phyloP scores from a whole-genome alignment of 2,329 filamentous ascomycete genomes.

The Hansfordia pulvinata region DNA sequence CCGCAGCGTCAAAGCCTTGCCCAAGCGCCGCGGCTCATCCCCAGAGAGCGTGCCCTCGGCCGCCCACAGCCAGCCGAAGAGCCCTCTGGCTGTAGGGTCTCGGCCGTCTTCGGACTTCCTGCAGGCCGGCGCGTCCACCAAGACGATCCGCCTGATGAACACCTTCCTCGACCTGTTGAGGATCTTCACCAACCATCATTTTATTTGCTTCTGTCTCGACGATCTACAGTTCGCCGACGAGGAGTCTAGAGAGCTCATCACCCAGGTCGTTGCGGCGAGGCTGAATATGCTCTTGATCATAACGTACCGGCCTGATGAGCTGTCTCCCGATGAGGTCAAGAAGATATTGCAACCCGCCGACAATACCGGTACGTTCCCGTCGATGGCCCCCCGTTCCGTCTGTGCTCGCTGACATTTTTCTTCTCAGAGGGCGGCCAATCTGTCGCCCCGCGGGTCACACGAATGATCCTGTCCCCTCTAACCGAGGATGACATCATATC shows the following conservation, averaged over 20 bases:
- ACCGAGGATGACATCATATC: conserved; percentile 66
- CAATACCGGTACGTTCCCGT: conserved; percentile 28
- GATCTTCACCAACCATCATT: conserved; percentile 68
- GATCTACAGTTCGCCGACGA: conserved; percentile 85
- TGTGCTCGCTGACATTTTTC: conserved; percentile 4
- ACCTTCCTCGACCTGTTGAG: conserved; percentile 78
- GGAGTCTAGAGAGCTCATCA: conserved; percentile 73
- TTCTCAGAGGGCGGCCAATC: conserved; percentile 26
- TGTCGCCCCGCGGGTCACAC: conserved; percentile 46
- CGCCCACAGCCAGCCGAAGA: too few species aligned
- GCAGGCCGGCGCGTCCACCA: conserved; percentile 41
- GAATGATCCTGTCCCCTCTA: conserved; percentile 59
- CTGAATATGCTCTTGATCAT: conserved; percentile 74
- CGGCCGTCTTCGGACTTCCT: conserved; percentile 39
- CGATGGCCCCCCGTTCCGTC: neutral
- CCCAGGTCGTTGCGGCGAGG: conserved; percentile 63
- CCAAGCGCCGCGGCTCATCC: conserved; percentile 34
- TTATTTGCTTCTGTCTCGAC: conserved; percentile 80
- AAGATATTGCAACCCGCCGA: conserved; percentile 39
- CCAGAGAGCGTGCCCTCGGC: conserved; percentile 29
- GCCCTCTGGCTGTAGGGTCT: too few species aligned
- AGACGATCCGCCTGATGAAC: conserved; percentile 66
- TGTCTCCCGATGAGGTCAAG: conserved; percentile 40
- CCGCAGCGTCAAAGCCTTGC: conserved; percentile 15
- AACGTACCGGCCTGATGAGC: conserved; percentile 58